Evolutionary conservation across 805 yeast genomes (phyloP), one percentile per base, ranked within the genome.

Genomic region (Wickerhamiella azyma): DNA sequence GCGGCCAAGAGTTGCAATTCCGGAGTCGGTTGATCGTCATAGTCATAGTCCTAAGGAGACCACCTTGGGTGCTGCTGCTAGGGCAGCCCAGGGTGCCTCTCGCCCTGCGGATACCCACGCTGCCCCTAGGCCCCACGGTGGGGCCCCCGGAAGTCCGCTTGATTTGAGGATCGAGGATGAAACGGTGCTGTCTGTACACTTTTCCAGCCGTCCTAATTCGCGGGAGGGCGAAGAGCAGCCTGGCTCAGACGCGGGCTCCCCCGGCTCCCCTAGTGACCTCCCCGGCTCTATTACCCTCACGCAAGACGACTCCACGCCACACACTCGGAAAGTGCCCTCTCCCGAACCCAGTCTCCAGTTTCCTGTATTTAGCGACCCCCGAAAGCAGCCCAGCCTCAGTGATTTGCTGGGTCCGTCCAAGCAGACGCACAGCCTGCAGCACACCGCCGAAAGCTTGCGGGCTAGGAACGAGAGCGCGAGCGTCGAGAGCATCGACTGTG

Each of bases 361-460:
- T 26, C 41, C 14, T 9, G 10, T 39, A 9, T 39, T 10, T 26
- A 28, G 14, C 8, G 36, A 30, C 19, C 43, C 39, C 26, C 21
- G 14, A 4, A 19, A 21, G 24, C 39, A 26, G n/a, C 43, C 3
- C 44, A 39, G 11, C 33, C 44, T 1, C 44, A 33, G 10, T n/a
- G 35, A 37, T 30, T 28, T 41, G 16, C 17, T 41, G 32, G 36
- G 26, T 3, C 45, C 39, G 2, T 21, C 40, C 37, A 42, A 42
- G 26, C 39, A 17, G 14, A 13, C 18, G 6, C 40, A 42, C 16
- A 32, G 36, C 13, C 32, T 30, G 11, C 29, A 33, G 16, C 40
- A 37, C 17, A 37, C 19, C 6, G 16, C 35, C 28, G 36, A 36
- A 13, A 16, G 39, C n/a, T 19, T n/a, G 26, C 14, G 18, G 6